Percentiles rank a stretch among this genome's conserved stretches.
Conservation (phyloP, 495 filamentous ascomycete genomes). For the Gamarada debralockiae region DNA sequence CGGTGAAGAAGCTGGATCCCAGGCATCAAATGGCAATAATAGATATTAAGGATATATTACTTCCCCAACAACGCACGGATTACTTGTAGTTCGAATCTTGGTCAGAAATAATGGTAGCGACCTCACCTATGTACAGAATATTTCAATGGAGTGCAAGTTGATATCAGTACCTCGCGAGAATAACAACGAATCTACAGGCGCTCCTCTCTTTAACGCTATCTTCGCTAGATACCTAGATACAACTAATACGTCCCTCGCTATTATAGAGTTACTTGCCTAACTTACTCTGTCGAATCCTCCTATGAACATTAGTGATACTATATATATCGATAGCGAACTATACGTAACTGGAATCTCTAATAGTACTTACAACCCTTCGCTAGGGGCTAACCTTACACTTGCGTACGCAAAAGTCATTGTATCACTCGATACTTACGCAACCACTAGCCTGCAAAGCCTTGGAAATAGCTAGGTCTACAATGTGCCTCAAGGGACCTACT, state of each 20-base stretch:
- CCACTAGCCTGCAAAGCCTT: neutral
- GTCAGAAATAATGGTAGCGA: constrained; percentile 1
- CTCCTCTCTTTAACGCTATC: neutral
- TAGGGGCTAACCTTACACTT: neutral
- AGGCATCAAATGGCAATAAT: neutral
- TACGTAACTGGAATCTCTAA: neutral
- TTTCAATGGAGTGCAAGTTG: neutral
- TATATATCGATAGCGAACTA: neutral
- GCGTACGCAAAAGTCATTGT: neutral
- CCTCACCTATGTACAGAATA: constrained; percentile 1
- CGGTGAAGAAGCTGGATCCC: neutral
- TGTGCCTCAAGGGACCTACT: constrained; percentile 1
- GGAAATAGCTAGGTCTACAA: constrained; percentile 2
- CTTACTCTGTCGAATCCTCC: neutral
- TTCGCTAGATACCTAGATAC: neutral
- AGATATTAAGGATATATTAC: constrained; percentile 2
- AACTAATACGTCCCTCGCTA: neutral
- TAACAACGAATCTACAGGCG: neutral
- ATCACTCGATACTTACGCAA: neutral
- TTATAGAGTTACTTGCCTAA: neutral
- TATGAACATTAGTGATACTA: neutral
- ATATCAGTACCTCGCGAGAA: neutral
- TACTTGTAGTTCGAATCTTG: neutral
- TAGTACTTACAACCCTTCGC: neutral
- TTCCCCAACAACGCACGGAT: constrained; percentile 1